A percentile compares a stretch with the other conserved stretches of the same genome.
Evolutionary conservation across 2,329 filamentous ascomycete species (phyloP).

Genomic region (Colletotrichum filicis): DNA sequence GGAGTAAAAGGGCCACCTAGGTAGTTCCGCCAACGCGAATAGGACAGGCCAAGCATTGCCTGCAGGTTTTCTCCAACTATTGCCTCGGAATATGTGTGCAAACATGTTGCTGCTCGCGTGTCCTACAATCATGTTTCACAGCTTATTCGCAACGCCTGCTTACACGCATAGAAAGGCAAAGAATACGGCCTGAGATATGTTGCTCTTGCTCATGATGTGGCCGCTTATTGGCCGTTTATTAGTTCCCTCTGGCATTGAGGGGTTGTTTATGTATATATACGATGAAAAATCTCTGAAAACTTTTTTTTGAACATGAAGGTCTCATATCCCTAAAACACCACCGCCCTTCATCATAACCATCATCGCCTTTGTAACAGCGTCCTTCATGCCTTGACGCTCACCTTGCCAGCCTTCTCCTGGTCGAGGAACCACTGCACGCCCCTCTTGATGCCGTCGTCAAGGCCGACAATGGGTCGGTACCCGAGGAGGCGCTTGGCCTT

Average conservation of each 20-base stretch:
- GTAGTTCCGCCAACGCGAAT: conserved; percentile 21
- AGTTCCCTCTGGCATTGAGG: conserved; percentile 4
- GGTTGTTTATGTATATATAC: conserved; percentile 15
- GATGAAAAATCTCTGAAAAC: not conserved
- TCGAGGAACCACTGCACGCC: conserved; percentile 66
- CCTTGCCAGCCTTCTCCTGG: conserved; percentile 53
- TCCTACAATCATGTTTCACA: not conserved
- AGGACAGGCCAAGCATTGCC: conserved; percentile 9
- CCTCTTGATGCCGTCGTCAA: conserved; percentile 72
- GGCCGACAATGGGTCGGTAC: conserved; percentile 73
- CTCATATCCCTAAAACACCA: not conserved
- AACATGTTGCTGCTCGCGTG: not conserved
- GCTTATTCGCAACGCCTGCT: not conserved
- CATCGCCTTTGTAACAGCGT: not conserved
- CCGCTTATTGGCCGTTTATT: conserved; percentile 5
- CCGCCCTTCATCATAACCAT: not conserved
- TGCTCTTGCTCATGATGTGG: not conserved
- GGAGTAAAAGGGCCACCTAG: conserved; percentile 4
- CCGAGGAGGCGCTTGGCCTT: conserved; percentile 79
- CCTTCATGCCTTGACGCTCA: conserved; percentile 26
- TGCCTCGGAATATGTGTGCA: not conserved
- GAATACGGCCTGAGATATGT: not conserved
- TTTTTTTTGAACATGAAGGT: conserved; percentile 5
- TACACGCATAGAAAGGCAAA: no score
- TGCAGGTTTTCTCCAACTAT: conserved; percentile 12